Conservation (phyloP, 257 asterid genomes). For the Rubia yunnanensis region DNA sequence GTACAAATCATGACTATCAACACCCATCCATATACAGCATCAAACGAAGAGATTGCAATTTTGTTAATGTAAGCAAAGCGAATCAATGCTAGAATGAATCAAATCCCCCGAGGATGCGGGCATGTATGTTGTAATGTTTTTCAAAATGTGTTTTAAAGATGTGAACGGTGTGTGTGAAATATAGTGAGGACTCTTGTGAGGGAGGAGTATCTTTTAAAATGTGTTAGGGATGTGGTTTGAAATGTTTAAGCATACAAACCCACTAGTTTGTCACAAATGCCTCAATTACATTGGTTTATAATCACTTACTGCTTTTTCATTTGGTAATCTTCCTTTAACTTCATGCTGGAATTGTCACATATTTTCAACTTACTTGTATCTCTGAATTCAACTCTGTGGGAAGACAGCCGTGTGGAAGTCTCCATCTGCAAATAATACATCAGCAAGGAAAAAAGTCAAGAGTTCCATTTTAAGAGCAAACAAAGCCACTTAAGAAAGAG, state of each 20-base stretch:
- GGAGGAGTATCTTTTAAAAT: neutral
- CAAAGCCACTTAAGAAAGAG: neutral
- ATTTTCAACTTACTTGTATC: conserved; percentile 5
- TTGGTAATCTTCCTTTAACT: neutral
- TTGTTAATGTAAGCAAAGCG: neutral
- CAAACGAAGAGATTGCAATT: neutral
- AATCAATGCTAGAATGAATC: neutral
- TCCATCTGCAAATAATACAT: conserved; percentile 6
- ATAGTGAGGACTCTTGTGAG: neutral
- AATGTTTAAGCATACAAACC: neutral
- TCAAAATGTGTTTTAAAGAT: neutral
- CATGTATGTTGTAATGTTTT: neutral
- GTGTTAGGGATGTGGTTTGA: neutral
- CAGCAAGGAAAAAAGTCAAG: conserved; percentile 1
- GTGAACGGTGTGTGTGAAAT: neutral
- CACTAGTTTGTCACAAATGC: neutral
- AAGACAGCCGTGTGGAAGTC: neutral
- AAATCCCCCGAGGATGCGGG: neutral
- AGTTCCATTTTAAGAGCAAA: neutral
- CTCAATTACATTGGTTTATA: neutral
- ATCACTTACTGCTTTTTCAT: neutral
- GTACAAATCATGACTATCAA: neutral
- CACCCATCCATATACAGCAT: too few relatives aligned
- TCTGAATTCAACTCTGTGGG: neutral
- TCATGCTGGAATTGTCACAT: neutral